Percentiles rank a stretch among this genome's conserved stretches.
These are phyloP conservation scores for Rubia yunnanensis DNA, from an alignment of 257 asterid genomes.

Conservation along the genomic window DNA sequence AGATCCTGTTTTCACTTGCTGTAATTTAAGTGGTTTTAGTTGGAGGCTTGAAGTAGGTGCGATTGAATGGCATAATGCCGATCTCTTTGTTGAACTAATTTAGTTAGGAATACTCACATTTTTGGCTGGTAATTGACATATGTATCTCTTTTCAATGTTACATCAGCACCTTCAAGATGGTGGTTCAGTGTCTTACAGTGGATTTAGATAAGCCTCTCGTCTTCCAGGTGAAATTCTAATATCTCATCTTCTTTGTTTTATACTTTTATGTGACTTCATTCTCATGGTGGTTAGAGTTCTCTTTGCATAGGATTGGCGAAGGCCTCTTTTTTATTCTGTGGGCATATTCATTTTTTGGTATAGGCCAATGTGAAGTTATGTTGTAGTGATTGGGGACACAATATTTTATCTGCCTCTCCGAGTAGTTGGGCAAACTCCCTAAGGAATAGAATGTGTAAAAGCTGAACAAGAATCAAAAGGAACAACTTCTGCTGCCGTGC, in stretches of 20 bases:
- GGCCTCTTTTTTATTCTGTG: no score
- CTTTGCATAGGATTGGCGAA: not conserved
- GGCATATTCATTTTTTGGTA: no score
- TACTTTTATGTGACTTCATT: not conserved
- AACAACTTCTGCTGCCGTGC: not conserved
- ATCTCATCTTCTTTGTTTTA: not conserved
- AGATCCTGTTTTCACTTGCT: not conserved
- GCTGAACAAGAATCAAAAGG: not conserved
- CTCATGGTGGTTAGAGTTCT: not conserved
- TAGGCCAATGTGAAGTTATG: not conserved
- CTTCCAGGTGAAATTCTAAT: slow-evolving; percentile 44
- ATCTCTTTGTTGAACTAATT: not conserved
- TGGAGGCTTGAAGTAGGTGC: not conserved
- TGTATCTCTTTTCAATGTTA: not conserved
- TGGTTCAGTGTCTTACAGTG: slow-evolving; percentile 50
- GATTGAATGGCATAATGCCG: not conserved
- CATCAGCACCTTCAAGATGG: slow-evolving; percentile 41
- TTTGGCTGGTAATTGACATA: not conserved
- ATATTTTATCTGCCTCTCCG: not conserved
- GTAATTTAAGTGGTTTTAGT: not conserved
- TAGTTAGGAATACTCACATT: not conserved
- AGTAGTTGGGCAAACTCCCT: not conserved
- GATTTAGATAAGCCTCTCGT: slow-evolving; percentile 83
- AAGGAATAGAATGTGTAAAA: not conserved
- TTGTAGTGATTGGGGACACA: not conserved